phyloP scores from a whole-genome alignment of 75 land plant species.

The Isoetes taiwanensis region DNA sequence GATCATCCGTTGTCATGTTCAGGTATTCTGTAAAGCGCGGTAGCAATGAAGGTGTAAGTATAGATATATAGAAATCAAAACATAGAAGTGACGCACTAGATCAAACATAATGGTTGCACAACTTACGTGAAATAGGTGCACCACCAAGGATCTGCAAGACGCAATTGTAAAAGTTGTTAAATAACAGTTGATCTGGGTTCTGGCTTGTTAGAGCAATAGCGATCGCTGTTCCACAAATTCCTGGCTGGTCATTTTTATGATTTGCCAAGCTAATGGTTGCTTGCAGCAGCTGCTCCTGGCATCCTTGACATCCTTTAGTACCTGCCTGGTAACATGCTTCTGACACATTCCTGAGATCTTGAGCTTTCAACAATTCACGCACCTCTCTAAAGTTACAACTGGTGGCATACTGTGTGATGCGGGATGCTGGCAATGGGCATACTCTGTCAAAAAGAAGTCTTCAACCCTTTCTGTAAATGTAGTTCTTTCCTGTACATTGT shows the following conservation, averaged over 20 bases:
- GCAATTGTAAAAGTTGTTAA: slow-evolving; percentile 18
- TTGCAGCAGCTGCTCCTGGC: slow-evolving; percentile 13
- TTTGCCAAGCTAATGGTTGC: slow-evolving; percentile 22
- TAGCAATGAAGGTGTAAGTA: too few species aligned
- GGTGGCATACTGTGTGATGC: slow-evolving; percentile 16
- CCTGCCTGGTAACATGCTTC: slow-evolving; percentile 4
- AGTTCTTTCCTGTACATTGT: slow-evolving; percentile 15
- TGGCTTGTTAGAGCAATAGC: slow-evolving; percentile 24
- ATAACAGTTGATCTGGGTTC: slow-evolving; percentile 8
- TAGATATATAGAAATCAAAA: too few species aligned
- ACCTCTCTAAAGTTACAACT: too few species aligned
- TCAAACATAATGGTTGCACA: too few species aligned
- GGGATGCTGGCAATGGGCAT: slow-evolving; percentile 17
- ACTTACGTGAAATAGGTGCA: slow-evolving; percentile 6
- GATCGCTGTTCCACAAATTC: slow-evolving; percentile 18
- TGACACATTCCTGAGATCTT: too few species aligned
- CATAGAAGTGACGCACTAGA: too few species aligned
- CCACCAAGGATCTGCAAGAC: slow-evolving; percentile 12
- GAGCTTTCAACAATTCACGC: too few species aligned
- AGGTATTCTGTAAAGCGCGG: slow-evolving; percentile 6
- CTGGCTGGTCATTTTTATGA: slow-evolving; percentile 18
- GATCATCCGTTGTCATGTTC: neutral
- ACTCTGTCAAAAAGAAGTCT: slow-evolving; percentile 12
- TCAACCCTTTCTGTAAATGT: slow-evolving; percentile 27
- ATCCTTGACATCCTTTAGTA: slow-evolving; percentile 11